These are phyloP conservation scores for Cryptococcus wingfieldii DNA, from an alignment of 1,284 basidiomycete species.

Conservation along the genomic window DNA sequence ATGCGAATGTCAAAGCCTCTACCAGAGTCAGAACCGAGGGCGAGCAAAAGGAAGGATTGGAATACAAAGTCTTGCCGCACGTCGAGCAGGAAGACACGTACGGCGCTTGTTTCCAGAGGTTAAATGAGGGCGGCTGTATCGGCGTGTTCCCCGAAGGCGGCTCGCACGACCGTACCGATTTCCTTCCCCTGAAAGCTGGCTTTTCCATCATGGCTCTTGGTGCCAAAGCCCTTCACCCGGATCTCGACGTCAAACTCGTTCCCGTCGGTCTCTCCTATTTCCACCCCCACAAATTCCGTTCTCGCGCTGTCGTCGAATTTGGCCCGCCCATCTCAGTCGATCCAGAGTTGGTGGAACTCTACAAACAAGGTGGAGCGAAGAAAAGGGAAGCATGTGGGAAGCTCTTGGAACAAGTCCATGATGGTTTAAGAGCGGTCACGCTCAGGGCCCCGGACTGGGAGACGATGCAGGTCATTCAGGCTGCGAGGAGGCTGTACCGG, in stretches of 20 bases:
- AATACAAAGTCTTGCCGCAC: conserved; percentile 74
- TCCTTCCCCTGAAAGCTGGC: conserved; percentile 91
- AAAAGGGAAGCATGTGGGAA: conserved; percentile 89
- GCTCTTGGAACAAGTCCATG: conserved; percentile 88
- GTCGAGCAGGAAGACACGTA: conserved; percentile 96
- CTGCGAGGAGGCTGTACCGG: conserved; percentile 87
- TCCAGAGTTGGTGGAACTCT: conserved; percentile 76
- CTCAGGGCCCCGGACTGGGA: conserved; percentile 96
- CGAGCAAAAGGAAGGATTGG: conserved; percentile 55
- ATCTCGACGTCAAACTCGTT: conserved; percentile 81
- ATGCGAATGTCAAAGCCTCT: conserved; percentile 67
- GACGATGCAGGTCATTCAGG: conserved; percentile 97
- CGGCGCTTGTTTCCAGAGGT: conserved; percentile 80
- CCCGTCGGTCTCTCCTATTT: conserved; percentile 95
- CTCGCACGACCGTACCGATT: conserved; percentile 91
- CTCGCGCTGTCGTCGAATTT: conserved; percentile 94
- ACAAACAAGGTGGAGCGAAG: conserved; percentile 79
- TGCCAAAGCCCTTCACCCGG: conserved; percentile 88
- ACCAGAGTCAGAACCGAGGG: conserved; percentile 65
- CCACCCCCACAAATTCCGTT: conserved; percentile 90
- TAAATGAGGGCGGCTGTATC: conserved; percentile 83
- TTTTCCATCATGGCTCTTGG: conserved; percentile 97
- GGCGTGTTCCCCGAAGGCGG: conserved; percentile 98
- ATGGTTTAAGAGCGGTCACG: conserved; percentile 95
- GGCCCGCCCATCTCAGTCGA: conserved; percentile 88